Conservation (phyloP, 345 rosid species). For the Citrus trifoliata region DNA sequence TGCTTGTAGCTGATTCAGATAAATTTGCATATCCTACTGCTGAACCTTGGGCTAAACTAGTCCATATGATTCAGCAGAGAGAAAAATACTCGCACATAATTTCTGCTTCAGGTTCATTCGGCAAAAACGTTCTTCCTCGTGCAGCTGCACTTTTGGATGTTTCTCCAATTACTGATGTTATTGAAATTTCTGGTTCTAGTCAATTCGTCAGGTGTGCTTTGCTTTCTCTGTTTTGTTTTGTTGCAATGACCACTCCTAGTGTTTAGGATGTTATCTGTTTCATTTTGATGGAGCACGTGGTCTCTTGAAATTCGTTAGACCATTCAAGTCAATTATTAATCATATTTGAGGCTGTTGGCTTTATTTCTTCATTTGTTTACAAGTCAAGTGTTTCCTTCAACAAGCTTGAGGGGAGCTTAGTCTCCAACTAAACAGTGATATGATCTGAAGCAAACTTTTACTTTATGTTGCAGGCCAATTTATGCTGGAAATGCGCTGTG, state of each 20-base stretch:
- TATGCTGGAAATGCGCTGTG: conserved; percentile 98
- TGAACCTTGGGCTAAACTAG: conserved; percentile 86
- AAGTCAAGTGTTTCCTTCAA: neutral
- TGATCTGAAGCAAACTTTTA: conserved; percentile 5
- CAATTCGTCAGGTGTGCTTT: conserved; percentile 68
- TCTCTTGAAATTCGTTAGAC: neutral
- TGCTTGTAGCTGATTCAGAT: conserved; percentile 88
- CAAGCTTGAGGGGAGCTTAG: neutral
- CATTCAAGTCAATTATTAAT: neutral
- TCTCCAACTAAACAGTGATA: neutral
- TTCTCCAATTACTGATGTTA: conserved; percentile 91
- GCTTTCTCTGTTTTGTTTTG: neutral
- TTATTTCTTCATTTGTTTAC: neutral
- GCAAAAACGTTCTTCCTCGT: conserved; percentile 86
- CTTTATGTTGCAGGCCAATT: conserved; percentile 66
- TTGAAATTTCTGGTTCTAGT: conserved; percentile 51
- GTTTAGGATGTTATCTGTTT: neutral
- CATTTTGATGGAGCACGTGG: neutral
- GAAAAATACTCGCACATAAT: conserved; percentile 72
- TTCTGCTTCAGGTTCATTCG: conserved; percentile 80
- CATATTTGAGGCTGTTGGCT: neutral
- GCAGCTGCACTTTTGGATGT: conserved; percentile 91
- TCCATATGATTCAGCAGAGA: conserved; percentile 66
- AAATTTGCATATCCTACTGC: conserved; percentile 65
- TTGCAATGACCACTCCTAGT: neutral